phyloP scores from a whole-genome alignment of 306 rosid species.

The Casuarina glauca region DNA sequence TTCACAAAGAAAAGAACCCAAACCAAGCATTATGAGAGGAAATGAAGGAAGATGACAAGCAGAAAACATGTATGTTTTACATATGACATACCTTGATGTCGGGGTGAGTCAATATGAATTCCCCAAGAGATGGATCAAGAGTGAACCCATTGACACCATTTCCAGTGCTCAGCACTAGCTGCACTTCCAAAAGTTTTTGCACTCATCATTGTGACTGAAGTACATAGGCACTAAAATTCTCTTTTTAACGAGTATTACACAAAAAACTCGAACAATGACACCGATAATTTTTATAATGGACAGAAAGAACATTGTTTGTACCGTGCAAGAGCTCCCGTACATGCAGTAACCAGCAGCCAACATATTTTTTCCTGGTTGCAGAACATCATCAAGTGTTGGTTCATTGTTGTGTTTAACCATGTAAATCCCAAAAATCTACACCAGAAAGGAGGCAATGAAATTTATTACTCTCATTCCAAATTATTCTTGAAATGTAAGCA shows the following conservation, averaged over 20 bases:
- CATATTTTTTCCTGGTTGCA: conserved; percentile 90
- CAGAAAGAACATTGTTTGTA: conserved; percentile 19
- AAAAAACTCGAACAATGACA: no score
- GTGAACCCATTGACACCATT: conserved; percentile 85
- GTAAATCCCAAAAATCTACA: conserved; percentile 90
- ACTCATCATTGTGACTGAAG: not conserved
- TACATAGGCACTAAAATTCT: not conserved
- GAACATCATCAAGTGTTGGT: conserved; percentile 66
- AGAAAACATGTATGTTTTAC: not conserved
- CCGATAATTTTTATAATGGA: no score
- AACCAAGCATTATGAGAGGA: not conserved
- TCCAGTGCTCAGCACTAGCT: conserved; percentile 86
- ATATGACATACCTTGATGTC: conserved; percentile 60
- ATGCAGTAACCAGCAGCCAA: conserved; percentile 98
- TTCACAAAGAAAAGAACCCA: not conserved
- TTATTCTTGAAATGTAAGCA: not conserved
- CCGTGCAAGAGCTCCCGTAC: conserved; percentile 99
- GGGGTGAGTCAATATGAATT: conserved; percentile 92
- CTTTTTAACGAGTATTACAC: no score
- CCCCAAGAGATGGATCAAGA: conserved; percentile 98
- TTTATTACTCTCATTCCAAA: conserved; percentile 6
- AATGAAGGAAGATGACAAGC: not conserved
- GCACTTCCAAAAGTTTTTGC: conserved; percentile 19
- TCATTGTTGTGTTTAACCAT: conserved; percentile 50
- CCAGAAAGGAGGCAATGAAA: conserved; percentile 28